A percentile compares a stretch with the other conserved stretches of the same genome.
Conservation (phyloP, 164 flowering plant genomes). For the Vitis rupestris region DNA sequence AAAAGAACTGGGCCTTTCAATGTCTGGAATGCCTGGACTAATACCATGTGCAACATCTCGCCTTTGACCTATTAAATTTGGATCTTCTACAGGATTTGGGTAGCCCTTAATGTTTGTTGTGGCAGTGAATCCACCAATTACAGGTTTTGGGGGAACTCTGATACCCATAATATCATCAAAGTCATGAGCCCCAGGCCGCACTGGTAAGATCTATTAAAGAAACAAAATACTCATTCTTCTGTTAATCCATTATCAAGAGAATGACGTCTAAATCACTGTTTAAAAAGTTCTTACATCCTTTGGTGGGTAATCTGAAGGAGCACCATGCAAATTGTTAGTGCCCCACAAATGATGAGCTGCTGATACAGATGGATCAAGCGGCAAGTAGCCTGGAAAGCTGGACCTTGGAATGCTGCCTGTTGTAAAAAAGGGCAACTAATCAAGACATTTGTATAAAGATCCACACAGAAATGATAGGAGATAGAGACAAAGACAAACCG, state of each 20-base stretch:
- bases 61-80: conserved; percentile 32
- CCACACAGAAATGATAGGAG: not conserved
- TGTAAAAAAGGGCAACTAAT: conserved; percentile 8
- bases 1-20: conserved; percentile 34
- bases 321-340: conserved; percentile 25
- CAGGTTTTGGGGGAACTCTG: conserved; percentile 33
- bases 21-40: conserved; percentile 31
- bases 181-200: conserved; percentile 37
- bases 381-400: conserved; percentile 44
- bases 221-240: not conserved
- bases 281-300: conserved; percentile 35
- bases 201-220: conserved; percentile 33
- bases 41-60: conserved; percentile 33
- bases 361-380: conserved; percentile 38
- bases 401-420: conserved; percentile 28
- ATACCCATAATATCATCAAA: conserved; percentile 26
- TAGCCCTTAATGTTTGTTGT: conserved; percentile 33
- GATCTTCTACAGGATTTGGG: conserved; percentile 37
- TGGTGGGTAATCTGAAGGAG: conserved; percentile 34
- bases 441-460: conserved; percentile 4
- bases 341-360: conserved; percentile 20
- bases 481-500: not conserved
- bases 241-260: not conserved
- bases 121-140: conserved; percentile 30
- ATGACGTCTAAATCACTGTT: not conserved